Conservation (phyloP, 352 stramenopile species). For the Phytopythium cucurbitacearum region DNA sequence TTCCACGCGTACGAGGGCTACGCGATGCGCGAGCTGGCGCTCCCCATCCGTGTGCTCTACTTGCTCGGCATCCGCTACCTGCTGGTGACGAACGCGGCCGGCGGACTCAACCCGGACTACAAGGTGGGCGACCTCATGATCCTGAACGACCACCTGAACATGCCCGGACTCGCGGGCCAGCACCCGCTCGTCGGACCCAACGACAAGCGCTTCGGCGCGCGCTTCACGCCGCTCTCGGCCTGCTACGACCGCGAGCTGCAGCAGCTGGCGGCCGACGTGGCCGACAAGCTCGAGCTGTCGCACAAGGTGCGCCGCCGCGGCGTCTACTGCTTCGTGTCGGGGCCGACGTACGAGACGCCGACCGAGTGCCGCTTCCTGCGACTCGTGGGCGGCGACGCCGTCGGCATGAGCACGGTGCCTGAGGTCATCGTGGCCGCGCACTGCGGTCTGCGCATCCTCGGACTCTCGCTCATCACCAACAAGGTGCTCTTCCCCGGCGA, state of each 20-base stretch:
- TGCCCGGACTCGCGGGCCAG: conserved; percentile 90
- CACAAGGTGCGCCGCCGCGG: conserved; percentile 83
- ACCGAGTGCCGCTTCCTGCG: conserved; percentile 93
- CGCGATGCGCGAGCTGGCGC: conserved; percentile 90
- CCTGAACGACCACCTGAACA: conserved; percentile 95
- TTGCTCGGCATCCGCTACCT: conserved; percentile 94
- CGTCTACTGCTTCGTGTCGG: conserved; percentile 96
- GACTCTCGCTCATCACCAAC: conserved; percentile 97
- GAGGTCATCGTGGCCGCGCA: conserved; percentile 96
- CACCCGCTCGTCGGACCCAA: conserved; percentile 95
- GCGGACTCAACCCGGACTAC: conserved; percentile 91
- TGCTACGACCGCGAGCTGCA: conserved; percentile 92
- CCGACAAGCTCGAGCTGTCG: conserved; percentile 72
- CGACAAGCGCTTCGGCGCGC: conserved; percentile 91
- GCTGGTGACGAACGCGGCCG: conserved; percentile 96
- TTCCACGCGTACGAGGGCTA: conserved; percentile 98
- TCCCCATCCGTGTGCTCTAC: conserved; percentile 95
- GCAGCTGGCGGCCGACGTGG: conserved; percentile 72
- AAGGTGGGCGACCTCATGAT: conserved; percentile 97
- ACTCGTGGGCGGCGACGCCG: conserved; percentile 88
- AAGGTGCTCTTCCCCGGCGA: conserved; percentile 83
- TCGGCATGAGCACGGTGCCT: conserved; percentile 96
- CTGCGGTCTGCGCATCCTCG: conserved; percentile 93
- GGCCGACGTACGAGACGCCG: conserved; percentile 95
- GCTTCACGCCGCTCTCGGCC: conserved; percentile 95